Evolutionary conservation across 305 asterid genomes (phyloP), one percentile per base, ranked within the genome.

Genomic region (Fraxinus nigra): DNA sequence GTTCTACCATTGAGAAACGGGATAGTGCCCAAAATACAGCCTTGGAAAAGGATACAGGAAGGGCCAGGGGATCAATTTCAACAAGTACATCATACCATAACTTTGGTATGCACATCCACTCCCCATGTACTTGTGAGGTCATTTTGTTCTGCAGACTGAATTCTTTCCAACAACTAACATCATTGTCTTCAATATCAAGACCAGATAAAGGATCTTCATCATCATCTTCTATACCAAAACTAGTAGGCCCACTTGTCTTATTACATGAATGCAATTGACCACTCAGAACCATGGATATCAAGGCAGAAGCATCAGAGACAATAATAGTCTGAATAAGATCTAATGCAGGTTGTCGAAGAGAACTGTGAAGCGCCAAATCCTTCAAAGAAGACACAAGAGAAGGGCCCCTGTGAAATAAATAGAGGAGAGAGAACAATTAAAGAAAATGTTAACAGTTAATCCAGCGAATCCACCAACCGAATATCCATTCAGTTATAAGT

Each of bases 61-160:
- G 94, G 63, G 89, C 78, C 85, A 83, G 69, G 8, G 96, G 98
- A 87, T 93, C 97, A 59, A 90, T 89, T 86, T 94, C 98, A 88
- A 92, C 96, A 81, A 97, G 89, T 81, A 94, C 98, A 87, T 93
- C 98, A 88, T 89, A 90, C 99, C 99, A 97, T 90, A 97, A 87
- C 98, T 93, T 93, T 37, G 99, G 99, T 84, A 90, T 91, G 88
- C 99, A 97, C 97, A 97, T 90, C 99, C 99, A 97, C 79, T 84
- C 90, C 88, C 89, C 94, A 85, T 87, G 92, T 79, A 84, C 92
- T 82, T 87, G 90, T 51, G 95, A 91, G 78, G 90, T 86, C 40
- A 86, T 87, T 87, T 91, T 90, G 85, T 90, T 90, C 90, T 94
- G 99, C 87, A 89, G 77, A 85, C 30, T 87, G 84, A 93, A 94